A percentile compares a stretch with the other conserved stretches of the same genome.
These are phyloP conservation scores for Euphorbia lathyris DNA, from an alignment of 345 rosid genomes.

Conservation along the genomic window DNA sequence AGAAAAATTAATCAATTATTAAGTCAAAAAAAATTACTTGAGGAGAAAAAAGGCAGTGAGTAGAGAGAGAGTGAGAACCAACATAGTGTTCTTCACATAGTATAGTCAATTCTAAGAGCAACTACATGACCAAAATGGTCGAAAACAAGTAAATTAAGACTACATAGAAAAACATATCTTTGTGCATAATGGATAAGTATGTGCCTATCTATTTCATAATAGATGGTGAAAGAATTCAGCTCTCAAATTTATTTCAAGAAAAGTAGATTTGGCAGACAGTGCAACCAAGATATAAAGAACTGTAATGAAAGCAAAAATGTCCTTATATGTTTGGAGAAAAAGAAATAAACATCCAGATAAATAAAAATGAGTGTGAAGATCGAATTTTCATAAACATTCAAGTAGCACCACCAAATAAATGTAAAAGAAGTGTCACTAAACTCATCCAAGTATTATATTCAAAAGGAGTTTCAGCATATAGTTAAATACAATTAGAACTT, in stretches of 20 bases:
- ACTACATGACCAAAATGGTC: not conserved
- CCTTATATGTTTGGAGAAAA: not conserved
- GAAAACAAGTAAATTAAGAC: not conserved
- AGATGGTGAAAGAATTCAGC: not conserved
- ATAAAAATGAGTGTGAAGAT: not conserved
- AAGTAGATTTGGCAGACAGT: not conserved
- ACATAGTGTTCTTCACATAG: not conserved
- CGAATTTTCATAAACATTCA: not conserved
- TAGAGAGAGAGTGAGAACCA: not conserved
- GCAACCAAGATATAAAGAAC: not conserved
- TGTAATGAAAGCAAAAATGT: not conserved
- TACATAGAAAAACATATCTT: not conserved
- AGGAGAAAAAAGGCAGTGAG: not conserved
- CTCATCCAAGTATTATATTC: not conserved
- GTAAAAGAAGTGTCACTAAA: not conserved
- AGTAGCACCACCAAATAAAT: not conserved
- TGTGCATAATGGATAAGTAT: not conserved
- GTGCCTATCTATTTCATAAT: not conserved
- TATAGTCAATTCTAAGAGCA: not conserved
- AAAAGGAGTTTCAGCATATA: not conserved
- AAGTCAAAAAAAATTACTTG: not conserved
- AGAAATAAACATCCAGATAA: not conserved
- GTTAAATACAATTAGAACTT: not conserved
- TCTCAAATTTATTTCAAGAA: not conserved
- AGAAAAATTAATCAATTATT: slow-evolving; percentile 11